Base-by-base conservation (phyloP, 495 filamentous ascomycete genomes). In the Penicillium alfredii region DNA sequence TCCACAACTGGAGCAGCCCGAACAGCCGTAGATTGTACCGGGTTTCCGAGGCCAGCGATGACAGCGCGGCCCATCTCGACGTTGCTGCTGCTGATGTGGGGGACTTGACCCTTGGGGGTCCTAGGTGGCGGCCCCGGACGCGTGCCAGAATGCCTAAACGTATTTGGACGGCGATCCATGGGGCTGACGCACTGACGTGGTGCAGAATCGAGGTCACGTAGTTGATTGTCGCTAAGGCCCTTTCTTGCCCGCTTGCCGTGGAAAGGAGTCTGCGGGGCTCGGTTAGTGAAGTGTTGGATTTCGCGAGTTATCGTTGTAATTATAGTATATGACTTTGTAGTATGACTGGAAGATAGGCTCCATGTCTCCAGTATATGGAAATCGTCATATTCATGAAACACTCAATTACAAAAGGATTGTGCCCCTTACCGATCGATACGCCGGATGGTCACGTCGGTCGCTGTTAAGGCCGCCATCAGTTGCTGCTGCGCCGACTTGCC, bases 1-100 rank as follows among this genome's bases (percentile, higher is more conserved):
- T 68, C 61, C 83, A 93, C 47, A 96, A 80, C 3, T 76, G 72
- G 10, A 95, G 51, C 8, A 95, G 66, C 0, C 80, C 87, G 73
- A 84, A 87, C 3, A 96, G 72, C 1, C 90, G 78, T 34, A 82
- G 58, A 47, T 86, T 86, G 27, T 81, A 83, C 27, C 88, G 68
- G 30, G 77, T 73, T 64, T 90, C 86, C 46, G 80, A 78, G 44
- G 81, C 55, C 36, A 67, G 71, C 46, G 40, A 73, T 58, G 61
- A 76, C 63, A 53, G 73, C 31, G 49, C 78, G 42, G 50, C 65
- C 63, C 44, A 61, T 52, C 56, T 80, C 58, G 52, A 62, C 23
- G 47, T 67, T 51, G 48, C 47, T 33, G 53, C 45, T 27, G 38
- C 26, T 29, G 56, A 44, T 47, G 42, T 39, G 31, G 46, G 30